Base-by-base conservation (phyloP, 2,329 filamentous ascomycete species). In the Periconia macrospinosa region DNA sequence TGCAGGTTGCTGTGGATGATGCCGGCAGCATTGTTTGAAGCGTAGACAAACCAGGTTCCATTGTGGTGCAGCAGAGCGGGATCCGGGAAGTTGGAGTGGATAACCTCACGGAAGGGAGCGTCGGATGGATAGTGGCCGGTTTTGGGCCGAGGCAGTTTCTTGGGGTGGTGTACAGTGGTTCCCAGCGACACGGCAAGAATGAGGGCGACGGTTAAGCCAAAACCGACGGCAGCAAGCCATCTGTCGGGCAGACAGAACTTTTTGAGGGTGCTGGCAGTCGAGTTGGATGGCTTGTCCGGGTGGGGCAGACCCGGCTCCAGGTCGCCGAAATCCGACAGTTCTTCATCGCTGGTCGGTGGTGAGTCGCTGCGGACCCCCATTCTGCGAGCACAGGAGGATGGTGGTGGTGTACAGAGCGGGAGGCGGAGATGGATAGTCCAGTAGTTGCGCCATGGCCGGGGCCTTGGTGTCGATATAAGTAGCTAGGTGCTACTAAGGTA, bases 11-110 rank as follows among this genome's bases (percentile, higher is more conserved):
- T 42, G 33, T 52, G 6, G 41, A 57, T 33, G n/a, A 63, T 59
- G 8, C 69, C 67, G 2, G 66, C 69, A 47, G 69, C 69, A 53
- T 70, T 74, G 41, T 65, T 67, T 51, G 75, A 76, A 0, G 65
- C 74, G 49, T 67, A 75, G 2, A 74, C 72, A 46, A 74, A 75
- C 67, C 68, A 76, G 0, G 62, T 69, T 18, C 66, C 67, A 18
- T 69, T 62, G 23, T 63, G 55, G 35, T 64, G 55, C 30, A 67
- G 59, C 14, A 76, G 57, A 10, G 65, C 53, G 2, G 75, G 75
- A 58, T 77, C 75, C 1, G 75, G 68, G 46, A 76, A 76, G 59
- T 76, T 74, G 18, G 59, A 60, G 3, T 52, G 41, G 23, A 73
- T 54, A 30, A 52, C 54, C 41, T 55, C 47, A 14, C 42, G 47